Evolutionary conservation across 2,329 filamentous ascomycete genomes (phyloP).

Genomic region (Clonostachys sp.): DNA sequence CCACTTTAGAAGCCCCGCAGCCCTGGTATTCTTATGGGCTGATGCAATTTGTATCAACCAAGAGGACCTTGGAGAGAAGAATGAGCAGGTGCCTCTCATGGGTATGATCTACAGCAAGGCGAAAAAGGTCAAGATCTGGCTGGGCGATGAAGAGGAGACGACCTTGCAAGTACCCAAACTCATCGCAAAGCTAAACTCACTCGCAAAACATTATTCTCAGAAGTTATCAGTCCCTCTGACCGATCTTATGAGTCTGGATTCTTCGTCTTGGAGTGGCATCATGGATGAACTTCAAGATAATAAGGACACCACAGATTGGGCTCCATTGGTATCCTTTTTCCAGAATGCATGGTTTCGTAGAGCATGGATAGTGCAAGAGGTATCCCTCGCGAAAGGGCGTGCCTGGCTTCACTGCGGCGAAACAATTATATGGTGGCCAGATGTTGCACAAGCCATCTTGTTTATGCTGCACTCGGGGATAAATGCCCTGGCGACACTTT

Average conservation of each 20-base stretch:
- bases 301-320: background rate
- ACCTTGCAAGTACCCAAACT: background rate
- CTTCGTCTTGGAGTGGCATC: background rate
- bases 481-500: background rate
- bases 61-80: constrained; percentile 7
- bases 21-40: constrained; percentile 8
- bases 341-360: background rate
- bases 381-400: background rate
- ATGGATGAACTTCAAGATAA: background rate
- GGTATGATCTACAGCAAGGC: constrained; percentile 10
- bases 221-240: background rate
- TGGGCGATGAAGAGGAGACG: background rate
- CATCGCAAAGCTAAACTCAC: background rate
- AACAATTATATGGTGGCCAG: background rate
- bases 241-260: background rate
- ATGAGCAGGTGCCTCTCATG: constrained; percentile 13
- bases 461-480: background rate
- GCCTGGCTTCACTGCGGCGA: background rate
- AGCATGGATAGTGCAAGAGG: background rate
- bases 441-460: background rate
- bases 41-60: constrained; percentile 17
- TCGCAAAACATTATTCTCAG: background rate
- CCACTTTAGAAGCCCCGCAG: background rate
- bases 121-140: background rate
- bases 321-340: background rate